These are phyloP conservation scores for Arctostaphylos glauca DNA, from an alignment of 148 eudicot genomes.

Conservation along the genomic window DNA sequence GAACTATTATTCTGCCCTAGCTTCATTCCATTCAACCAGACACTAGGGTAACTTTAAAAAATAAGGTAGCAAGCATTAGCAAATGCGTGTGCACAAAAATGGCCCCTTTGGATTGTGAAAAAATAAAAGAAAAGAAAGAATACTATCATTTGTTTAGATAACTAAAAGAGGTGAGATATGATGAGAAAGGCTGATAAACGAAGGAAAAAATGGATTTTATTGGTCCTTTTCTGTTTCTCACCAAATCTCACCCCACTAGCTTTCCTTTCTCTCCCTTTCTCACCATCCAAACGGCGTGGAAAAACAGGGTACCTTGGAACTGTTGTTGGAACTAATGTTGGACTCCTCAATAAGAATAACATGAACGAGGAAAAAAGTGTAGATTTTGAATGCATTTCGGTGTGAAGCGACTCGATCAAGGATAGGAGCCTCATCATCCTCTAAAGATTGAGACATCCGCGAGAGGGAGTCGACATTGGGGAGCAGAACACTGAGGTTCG, in stretches of 20 bases:
- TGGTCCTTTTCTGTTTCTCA: neutral
- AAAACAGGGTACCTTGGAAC: conserved; percentile 46
- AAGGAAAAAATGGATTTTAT: neutral
- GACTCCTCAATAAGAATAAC: conserved; percentile 65
- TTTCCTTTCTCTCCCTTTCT: neutral
- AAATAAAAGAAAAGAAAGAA: neutral
- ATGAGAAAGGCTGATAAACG: neutral
- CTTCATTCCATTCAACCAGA: neutral
- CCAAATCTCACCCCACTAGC: neutral
- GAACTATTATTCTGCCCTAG: neutral
- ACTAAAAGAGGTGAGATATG: too few relatives aligned
- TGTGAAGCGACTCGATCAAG: conserved; percentile 66
- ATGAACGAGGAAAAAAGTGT: conserved; percentile 73
- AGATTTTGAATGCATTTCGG: conserved; percentile 80
- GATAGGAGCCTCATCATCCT: conserved; percentile 21
- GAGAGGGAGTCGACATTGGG: conserved; percentile 77
- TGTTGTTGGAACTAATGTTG: conserved; percentile 23
- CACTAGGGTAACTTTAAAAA: neutral
- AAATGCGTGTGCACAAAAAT: neutral
- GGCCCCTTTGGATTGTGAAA: neutral
- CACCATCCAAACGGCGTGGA: neutral
- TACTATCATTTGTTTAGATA: neutral
- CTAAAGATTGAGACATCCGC: conserved; percentile 25
- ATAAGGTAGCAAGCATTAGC: neutral
- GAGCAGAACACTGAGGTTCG: conserved; percentile 84